Evolutionary conservation across 2,329 filamentous ascomycete genomes (phyloP), one percentile per base, ranked within the genome.

Genomic region (Aspergillus candidus): DNA sequence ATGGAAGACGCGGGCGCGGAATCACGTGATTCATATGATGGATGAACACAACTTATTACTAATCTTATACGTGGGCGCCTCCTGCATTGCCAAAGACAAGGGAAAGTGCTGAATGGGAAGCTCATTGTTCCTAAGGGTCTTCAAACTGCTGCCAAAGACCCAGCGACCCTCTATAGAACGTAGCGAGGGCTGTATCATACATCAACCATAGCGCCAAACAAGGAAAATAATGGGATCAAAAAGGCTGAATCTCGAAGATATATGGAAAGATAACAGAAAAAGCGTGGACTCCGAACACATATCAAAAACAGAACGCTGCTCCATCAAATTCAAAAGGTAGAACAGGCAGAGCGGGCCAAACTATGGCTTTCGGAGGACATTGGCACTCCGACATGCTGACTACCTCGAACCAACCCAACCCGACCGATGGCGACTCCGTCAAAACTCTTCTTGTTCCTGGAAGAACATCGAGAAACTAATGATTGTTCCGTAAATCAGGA

Each of bases 391-490:
- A 39, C 22, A 14, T 14, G 4, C 32, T 11, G 17, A 17, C 35
- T n/a, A 35, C 15, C 32, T 30, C 15, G n/a, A 38, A 34, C 33
- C 14, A 33, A 33, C 42, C 38, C 22, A 31, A 38, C 22, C 32
- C 38, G 17, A 35, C n/a, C 13, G 29, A 40, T n/a, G 27, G 22
- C 42, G 30, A 33, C 14, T 62, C 22, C 22, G 22, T 27, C 50
- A 97, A 68, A 97, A 98, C 59, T 97, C 93, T 63, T 94, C 86
- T 66, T 97, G 89, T 70, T 97, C 90, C 66, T 91, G 86, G 76
- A 98, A 98, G 74, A 97, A 98, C 82, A 96, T 86, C 54, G 86
- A 84, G 69, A 98, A 98, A 72, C 86, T 93, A 71, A 98, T 94
- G 65, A 98, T 96, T 38, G 93, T 98, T 45, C 88, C 88, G 71